A percentile compares a stretch with the other conserved stretches of the same genome.
These are phyloP conservation scores for Tripterygium wilfordii DNA, from an alignment of 177 flowering plant species.

Conservation along the genomic window DNA sequence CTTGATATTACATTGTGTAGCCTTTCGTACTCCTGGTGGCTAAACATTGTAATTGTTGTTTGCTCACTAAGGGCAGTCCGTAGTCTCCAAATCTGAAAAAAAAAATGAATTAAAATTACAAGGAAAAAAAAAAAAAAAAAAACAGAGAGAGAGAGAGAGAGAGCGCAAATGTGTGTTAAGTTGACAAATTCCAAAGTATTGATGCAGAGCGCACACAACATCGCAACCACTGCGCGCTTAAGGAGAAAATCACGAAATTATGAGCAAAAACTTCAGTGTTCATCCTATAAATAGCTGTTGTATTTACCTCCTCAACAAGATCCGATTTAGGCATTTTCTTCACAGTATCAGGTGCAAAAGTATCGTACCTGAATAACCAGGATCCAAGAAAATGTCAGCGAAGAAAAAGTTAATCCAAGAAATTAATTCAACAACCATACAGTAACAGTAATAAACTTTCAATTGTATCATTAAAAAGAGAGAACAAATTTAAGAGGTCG, in stretches of 20 bases:
- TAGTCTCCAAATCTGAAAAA: constrained; percentile 74
- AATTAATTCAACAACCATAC: neutral
- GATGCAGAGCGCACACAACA: no score
- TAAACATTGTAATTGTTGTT: constrained; percentile 62
- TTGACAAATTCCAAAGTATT: no score
- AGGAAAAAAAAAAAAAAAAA: neutral
- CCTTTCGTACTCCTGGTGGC: constrained; percentile 82
- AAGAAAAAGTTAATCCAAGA: neutral
- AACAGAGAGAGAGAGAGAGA: neutral
- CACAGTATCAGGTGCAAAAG: constrained; percentile 80
- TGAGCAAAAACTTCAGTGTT: no score
- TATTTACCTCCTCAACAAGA: constrained; percentile 93
- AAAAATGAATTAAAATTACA: constrained; percentile 2
- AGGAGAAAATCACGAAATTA: no score
- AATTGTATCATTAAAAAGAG: neutral
- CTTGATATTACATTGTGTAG: constrained; percentile 66
- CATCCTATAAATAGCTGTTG: no score
- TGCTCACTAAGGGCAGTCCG: constrained; percentile 86
- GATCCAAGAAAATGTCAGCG: neutral
- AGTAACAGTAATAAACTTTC: neutral
- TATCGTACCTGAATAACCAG: constrained; percentile 52
- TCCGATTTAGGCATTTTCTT: constrained; percentile 81
- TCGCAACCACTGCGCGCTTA: no score
- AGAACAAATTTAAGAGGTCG: no score
- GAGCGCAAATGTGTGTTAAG: constrained; percentile 4